phyloP scores from a whole-genome alignment of 352 stramenopile species.

The Globisporangium camurandrum region DNA sequence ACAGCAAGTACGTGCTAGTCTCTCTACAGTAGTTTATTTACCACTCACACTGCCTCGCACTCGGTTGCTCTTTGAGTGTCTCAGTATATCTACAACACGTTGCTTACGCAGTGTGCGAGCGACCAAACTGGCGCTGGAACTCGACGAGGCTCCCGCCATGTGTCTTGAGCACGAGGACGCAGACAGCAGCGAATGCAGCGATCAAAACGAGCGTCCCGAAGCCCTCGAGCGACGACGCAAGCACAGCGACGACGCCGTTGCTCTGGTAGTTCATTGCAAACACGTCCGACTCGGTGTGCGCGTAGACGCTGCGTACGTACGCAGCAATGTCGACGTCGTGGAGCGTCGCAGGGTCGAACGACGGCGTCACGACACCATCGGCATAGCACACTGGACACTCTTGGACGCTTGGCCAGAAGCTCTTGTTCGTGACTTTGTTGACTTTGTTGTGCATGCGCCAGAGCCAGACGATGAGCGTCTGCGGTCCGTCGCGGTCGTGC shows the following conservation, averaged over 20 bases:
- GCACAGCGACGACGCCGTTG: constrained; percentile 27
- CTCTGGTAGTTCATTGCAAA: constrained; percentile 39
- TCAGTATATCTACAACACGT: neutral
- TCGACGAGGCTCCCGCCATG: constrained; percentile 15
- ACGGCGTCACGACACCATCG: constrained; percentile 30
- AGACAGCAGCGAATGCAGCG: constrained; percentile 8
- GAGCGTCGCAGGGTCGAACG: constrained; percentile 37
- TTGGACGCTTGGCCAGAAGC: constrained; percentile 47
- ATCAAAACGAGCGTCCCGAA: constrained; percentile 20
- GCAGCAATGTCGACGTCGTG: constrained; percentile 44
- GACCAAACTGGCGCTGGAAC: constrained; percentile 13
- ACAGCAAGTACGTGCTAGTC: constrained; percentile 15
- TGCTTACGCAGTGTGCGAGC: constrained; percentile 14
- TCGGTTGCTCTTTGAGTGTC: constrained; percentile 27
- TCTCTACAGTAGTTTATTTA: too few relatives aligned
- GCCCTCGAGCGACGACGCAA: constrained; percentile 28
- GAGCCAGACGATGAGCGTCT: constrained; percentile 59
- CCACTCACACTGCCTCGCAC: too few relatives aligned
- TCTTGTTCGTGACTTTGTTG: constrained; percentile 67
- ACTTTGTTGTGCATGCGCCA: constrained; percentile 84
- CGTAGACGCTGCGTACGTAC: constrained; percentile 48
- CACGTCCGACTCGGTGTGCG: constrained; percentile 36
- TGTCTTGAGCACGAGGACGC: constrained; percentile 16
- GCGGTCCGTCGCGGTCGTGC: constrained; percentile 25
- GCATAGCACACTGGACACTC: constrained; percentile 57